Evolutionary conservation across 1,284 basidiomycete genomes (phyloP), one percentile per base, ranked within the genome.

Genomic region (Rhodotorula mucilaginosa): DNA sequence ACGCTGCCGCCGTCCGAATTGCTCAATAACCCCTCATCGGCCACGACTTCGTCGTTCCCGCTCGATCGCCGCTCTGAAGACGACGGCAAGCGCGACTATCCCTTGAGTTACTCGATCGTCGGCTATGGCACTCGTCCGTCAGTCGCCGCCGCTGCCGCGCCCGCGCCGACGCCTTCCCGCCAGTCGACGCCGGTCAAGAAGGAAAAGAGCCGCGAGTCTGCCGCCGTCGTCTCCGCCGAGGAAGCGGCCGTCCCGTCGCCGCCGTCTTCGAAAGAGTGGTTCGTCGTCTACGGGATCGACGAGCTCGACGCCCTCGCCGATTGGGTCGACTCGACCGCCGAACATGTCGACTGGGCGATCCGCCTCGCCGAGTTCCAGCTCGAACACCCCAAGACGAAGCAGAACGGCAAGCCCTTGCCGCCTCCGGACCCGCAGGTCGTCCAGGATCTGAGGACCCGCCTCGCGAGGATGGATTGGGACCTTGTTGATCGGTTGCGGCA

Each of bases 21-120:
- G 44, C 51, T 68, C 29, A 3, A 60, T 23, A 60, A 59, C 51
- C 8, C 39, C 19, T 47, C 62, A 7, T 44, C 58, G 23, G 26
- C 58, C 1, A 26, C 48, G 0, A 46, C 67, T 4, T 69, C 68
- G n/a, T 58, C n/a, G 34, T 65, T 67, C 70, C 61, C 62, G 23
- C 56, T 58, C 46, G 48, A 65, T n/a, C 51, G 31, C 61, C 49
- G 65, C 16, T 16, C 57, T 23, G 34, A 48, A 15, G 44, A 58
- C 64, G 60, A 66, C n/a, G 49, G 48, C 63, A 44, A 61, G 63
- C 46, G 44, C 48, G 52, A 69, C 67, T 61, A 59, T 52, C 69
- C 69, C 56, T 34, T 70, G 23, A 58, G 52, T 10, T 70, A 29
- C 48, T 46, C 34, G 29, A 34, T 70, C 46, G 23, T 70, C 61